These are phyloP conservation scores for Coemansia sp. DNA, from an alignment of 192 early-diverging fungal species.

Conservation along the genomic window DNA sequence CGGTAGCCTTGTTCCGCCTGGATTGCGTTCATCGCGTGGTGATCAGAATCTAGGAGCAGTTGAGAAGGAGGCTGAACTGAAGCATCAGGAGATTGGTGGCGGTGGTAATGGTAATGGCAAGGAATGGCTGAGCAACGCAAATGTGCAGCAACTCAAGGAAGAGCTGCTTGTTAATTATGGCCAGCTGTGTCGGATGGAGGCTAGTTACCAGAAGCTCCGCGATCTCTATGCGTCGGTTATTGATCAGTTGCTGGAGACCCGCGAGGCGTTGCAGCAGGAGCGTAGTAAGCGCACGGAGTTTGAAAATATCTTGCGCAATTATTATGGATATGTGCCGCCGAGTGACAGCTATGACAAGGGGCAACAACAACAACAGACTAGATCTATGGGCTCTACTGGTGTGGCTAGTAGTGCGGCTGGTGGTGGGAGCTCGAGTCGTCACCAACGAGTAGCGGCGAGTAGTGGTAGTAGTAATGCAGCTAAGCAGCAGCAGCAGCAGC, in stretches of 20 bases:
- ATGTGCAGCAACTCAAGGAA: constrained; percentile 40
- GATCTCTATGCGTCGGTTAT: constrained; percentile 48
- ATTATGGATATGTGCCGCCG: constrained; percentile 34
- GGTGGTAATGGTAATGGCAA: background rate
- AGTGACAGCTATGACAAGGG: background rate
- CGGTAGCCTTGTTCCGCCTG: constrained; percentile 43
- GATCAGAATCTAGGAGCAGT: background rate
- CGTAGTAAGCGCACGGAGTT: constrained; percentile 34
- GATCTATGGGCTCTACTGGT: background rate
- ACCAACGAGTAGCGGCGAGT: too few relatives aligned
- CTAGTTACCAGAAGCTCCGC: constrained; percentile 51
- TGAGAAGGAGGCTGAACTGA: background rate
- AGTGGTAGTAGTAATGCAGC: background rate
- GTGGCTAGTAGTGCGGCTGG: background rate
- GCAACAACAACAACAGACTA: background rate
- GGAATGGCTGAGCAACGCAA: constrained; percentile 43
- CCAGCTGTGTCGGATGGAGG: constrained; percentile 51
- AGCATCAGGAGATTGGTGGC: constrained; percentile 7
- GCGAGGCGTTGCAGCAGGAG: constrained; percentile 43
- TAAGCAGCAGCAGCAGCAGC: background rate
- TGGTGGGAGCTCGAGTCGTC: too few relatives aligned
- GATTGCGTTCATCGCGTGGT: constrained; percentile 32
- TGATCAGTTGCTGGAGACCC: constrained; percentile 46
- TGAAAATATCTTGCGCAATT: constrained; percentile 38
- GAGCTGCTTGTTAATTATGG: constrained; percentile 53